Percentiles rank a stretch among this genome's conserved stretches.
Conservation (phyloP, 2,329 filamentous ascomycete genomes). For the Sclerotinia subarctica region DNA sequence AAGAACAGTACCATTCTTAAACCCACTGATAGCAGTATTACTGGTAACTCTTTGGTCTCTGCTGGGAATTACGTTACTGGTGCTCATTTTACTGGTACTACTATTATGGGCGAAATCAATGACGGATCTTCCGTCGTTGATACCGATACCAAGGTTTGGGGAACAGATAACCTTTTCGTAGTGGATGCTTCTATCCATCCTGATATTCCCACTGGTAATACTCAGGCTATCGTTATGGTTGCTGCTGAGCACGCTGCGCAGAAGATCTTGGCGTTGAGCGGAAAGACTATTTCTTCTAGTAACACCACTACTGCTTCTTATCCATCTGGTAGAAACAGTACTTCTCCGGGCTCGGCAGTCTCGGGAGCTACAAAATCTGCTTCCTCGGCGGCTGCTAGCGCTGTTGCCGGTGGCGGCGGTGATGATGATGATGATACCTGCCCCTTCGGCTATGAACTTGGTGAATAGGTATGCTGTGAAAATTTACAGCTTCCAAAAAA, state of each 20-base stretch:
- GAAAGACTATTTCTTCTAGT: constrained; percentile 7
- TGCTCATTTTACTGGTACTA: constrained; percentile 24
- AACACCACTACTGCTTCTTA: not conserved
- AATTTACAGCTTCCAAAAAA: not conserved
- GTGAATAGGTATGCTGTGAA: not conserved
- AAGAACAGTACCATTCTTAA: constrained; percentile 52
- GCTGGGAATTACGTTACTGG: not conserved
- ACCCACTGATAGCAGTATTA: constrained; percentile 20
- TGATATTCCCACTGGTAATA: constrained; percentile 65
- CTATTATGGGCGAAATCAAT: constrained; percentile 50
- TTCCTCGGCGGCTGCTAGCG: not conserved
- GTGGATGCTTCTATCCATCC: constrained; percentile 67
- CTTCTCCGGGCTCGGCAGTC: not conserved
- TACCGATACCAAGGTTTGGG: constrained; percentile 59
- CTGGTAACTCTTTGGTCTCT: constrained; percentile 1
- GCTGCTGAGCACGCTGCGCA: constrained; percentile 61
- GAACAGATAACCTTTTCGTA: constrained; percentile 64
- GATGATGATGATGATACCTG: constrained; percentile 6
- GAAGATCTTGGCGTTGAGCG: constrained; percentile 46
- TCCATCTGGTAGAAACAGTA: not conserved
- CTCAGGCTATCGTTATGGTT: constrained; percentile 61
- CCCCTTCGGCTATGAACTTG: constrained; percentile 11
- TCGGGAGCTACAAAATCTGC: not conserved
- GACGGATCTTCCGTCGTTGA: constrained; percentile 59
- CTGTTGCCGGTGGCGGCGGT: not conserved